Percentiles rank a stretch among this genome's conserved stretches.
phyloP scores from a whole-genome alignment of 352 stramenopile species.

The Phytophthora pseudosyringae region DNA sequence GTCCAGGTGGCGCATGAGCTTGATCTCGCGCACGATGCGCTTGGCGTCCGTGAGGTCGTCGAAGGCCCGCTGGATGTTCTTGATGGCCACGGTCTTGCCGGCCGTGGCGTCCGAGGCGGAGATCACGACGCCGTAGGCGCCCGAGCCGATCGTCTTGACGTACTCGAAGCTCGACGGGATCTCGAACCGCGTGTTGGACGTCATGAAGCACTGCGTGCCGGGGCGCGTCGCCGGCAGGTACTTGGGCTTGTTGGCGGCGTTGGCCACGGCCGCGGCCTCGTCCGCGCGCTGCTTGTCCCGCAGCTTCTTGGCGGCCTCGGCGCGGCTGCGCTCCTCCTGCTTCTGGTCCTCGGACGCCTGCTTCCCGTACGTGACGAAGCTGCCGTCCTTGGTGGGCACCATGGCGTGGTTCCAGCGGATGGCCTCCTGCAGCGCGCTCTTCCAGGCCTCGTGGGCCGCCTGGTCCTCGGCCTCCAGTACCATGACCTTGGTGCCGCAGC shows the following conservation, averaged over 20 bases:
- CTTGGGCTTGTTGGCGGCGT: conserved; percentile 83
- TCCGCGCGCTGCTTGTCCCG: conserved; percentile 77
- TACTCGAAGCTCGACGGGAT: conserved; percentile 83
- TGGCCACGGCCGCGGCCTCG: conserved; percentile 63
- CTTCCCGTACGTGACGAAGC: conserved; percentile 83
- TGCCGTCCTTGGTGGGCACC: conserved; percentile 80
- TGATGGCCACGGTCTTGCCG: conserved; percentile 82
- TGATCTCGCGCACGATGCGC: conserved; percentile 98
- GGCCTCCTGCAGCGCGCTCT: conserved; percentile 76
- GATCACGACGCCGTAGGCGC: conserved; percentile 93
- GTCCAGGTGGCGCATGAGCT: conserved; percentile 91
- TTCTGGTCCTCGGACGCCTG: conserved; percentile 75
- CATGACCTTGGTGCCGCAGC: conserved; percentile 76
- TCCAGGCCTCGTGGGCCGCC: conserved; percentile 61
- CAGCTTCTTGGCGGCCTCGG: conserved; percentile 77
- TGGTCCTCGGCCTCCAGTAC: conserved; percentile 78
- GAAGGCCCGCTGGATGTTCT: conserved; percentile 96
- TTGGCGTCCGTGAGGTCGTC: conserved; percentile 99
- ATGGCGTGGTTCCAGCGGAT: conserved; percentile 90
- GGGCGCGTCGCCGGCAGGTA: conserved; percentile 74
- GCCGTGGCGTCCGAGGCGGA: conserved; percentile 57
- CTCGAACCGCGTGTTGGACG: conserved; percentile 86
- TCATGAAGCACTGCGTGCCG: conserved; percentile 84
- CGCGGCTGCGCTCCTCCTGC: conserved; percentile 71
- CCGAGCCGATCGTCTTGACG: conserved; percentile 89